phyloP scores from a whole-genome alignment of 2,329 filamentous ascomycete genomes.

The Capronia epimyces region DNA sequence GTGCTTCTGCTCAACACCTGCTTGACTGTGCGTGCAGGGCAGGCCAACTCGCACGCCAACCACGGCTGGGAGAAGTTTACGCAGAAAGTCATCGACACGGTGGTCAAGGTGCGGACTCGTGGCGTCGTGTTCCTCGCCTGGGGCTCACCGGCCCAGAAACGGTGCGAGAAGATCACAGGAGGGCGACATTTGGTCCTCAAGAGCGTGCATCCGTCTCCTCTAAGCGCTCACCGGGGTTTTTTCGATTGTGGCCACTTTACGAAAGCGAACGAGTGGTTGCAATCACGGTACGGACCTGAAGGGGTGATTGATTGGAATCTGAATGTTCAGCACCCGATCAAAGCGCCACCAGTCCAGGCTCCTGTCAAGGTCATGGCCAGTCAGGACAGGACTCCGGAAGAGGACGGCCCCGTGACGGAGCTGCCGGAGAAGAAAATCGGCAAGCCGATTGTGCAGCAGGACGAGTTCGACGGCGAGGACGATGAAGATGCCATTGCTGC shows the following conservation, averaged over 20 bases:
- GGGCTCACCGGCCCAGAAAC: constrained; percentile 77
- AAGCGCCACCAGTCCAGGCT: constrained; percentile 8
- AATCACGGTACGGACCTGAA: constrained; percentile 68
- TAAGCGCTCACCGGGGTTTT: constrained; percentile 77
- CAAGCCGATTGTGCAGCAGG: constrained; percentile 17
- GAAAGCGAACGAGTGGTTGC: constrained; percentile 79
- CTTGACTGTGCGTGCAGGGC: constrained; percentile 82
- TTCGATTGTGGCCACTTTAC: constrained; percentile 78
- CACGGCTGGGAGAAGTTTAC: constrained; percentile 93
- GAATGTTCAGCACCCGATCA: constrained; percentile 34
- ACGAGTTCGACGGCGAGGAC: constrained; percentile 36
- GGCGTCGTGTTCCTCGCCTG: constrained; percentile 95
- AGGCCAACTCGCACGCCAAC: constrained; percentile 78
- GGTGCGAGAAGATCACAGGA: constrained; percentile 63
- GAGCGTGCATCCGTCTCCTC: constrained; percentile 86
- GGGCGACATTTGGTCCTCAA: constrained; percentile 72
- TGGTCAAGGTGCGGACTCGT: constrained; percentile 66
- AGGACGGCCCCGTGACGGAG: constrained; percentile 17
- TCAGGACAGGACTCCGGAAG: constrained; percentile 12
- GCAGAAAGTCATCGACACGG: constrained; percentile 81
- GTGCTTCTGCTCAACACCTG: constrained; percentile 93
- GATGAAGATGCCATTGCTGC: constrained; percentile 41
- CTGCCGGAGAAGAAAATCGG: constrained; percentile 30
- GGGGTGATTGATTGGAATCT: constrained; percentile 81
- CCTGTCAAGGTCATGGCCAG: constrained; percentile 17